Percentiles rank a stretch among this genome's conserved stretches.
phyloP scores from a whole-genome alignment of 148 eudicot species.

The Rhododendron ovatum region DNA sequence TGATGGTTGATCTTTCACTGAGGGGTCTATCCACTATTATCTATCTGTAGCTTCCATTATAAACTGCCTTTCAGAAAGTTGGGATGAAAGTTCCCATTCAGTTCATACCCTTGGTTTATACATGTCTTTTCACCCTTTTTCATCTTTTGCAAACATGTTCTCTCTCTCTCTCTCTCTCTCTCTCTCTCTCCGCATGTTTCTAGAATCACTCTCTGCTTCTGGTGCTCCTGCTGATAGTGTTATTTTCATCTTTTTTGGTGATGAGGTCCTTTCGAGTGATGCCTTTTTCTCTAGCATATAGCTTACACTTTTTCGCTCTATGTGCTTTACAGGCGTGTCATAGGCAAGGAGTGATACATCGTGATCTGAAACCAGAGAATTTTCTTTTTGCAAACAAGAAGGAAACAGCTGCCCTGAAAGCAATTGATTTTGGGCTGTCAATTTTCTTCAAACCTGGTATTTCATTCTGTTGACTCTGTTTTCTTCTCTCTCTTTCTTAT shows the following conservation, averaged over 20 bases:
- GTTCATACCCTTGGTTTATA: neutral
- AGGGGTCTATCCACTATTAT: neutral
- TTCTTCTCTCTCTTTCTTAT: neutral
- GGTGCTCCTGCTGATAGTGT: neutral
- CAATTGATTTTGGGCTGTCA: constrained; percentile 49
- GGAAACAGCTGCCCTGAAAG: constrained; percentile 48
- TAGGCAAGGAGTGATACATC: constrained; percentile 48
- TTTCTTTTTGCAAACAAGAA: constrained; percentile 52
- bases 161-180: neutral
- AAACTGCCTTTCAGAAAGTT: neutral
- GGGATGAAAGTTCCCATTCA: neutral
- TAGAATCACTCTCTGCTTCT: neutral
- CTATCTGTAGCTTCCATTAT: neutral
- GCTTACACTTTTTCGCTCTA: neutral
- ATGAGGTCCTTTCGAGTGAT: neutral
- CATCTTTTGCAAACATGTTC: neutral
- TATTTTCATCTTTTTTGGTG: neutral
- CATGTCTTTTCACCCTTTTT: neutral
- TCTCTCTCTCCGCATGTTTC: neutral
- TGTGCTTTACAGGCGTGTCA: constrained; percentile 33
- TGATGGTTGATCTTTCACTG: neutral
- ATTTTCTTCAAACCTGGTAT: constrained; percentile 46
- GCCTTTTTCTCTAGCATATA: neutral
- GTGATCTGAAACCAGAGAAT: constrained; percentile 51
- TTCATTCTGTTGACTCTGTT: neutral